A percentile compares a stretch with the other conserved stretches of the same genome.
Evolutionary conservation across 768 basidiomycete genomes (phyloP).

Genomic region (Lactarius tabidus): DNA sequence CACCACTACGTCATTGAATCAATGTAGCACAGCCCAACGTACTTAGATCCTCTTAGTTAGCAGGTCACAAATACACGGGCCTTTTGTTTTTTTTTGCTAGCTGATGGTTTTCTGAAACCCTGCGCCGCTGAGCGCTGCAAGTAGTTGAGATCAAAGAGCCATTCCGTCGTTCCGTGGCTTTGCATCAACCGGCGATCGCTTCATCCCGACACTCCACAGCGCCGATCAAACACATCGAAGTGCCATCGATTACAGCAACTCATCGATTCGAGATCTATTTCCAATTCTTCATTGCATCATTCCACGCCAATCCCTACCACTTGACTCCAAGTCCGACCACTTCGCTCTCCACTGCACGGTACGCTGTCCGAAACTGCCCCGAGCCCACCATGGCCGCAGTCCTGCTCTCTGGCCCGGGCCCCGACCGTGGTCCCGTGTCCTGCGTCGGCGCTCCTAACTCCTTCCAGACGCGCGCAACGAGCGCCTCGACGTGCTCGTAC

Average conservation of each 20-base stretch:
- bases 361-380: constrained; percentile 68
- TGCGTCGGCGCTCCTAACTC: constrained; percentile 42
- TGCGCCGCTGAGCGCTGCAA: neutral
- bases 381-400: constrained; percentile 39
- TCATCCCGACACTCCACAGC: neutral
- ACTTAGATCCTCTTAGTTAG: constrained; percentile 19
- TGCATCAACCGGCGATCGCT: neutral
- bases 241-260: neutral
- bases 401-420: constrained; percentile 31
- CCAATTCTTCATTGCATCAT: neutral
- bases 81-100: constrained; percentile 4
- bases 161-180: neutral
- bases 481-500: constrained; percentile 32
- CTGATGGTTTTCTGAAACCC: neutral
- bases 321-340: constrained; percentile 48
- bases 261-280: neutral
- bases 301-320: constrained; percentile 16
- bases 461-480: constrained; percentile 38
- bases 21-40: constrained; percentile 23
- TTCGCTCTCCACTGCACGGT: constrained; percentile 83
- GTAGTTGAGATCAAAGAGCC: neutral
- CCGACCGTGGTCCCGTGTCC: neutral
- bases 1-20: constrained; percentile 17
- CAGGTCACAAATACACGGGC: constrained; percentile 22
- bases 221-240: neutral